Percentiles rank a stretch among this genome's conserved stretches.
phyloP scores from a whole-genome alignment of 169 alveolate genomes.

The Babesia divergens region DNA sequence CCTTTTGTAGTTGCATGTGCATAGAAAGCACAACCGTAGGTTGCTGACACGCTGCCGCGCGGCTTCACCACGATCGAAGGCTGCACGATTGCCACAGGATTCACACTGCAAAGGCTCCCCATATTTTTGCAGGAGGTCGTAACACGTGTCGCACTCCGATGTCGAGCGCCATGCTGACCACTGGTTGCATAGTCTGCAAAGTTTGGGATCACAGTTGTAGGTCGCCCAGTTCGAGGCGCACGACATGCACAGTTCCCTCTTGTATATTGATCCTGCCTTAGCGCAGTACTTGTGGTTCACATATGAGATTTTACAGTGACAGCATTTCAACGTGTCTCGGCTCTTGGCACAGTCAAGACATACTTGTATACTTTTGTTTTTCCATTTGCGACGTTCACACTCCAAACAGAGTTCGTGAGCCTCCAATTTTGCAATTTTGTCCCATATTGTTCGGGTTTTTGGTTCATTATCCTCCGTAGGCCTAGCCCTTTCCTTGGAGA shows the following conservation, averaged over 20 bases:
- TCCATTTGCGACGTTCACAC: slow-evolving; percentile 56
- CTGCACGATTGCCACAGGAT: slow-evolving; percentile 48
- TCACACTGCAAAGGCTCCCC: slow-evolving; percentile 58
- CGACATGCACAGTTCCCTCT: slow-evolving; percentile 39
- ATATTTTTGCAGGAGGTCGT: slow-evolving; percentile 24
- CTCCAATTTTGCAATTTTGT: slow-evolving; percentile 32
- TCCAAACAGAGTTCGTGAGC: slow-evolving; percentile 31
- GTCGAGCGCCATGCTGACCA: slow-evolving; percentile 67
- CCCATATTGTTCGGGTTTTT: slow-evolving; percentile 30
- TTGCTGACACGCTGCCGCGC: slow-evolving; percentile 34
- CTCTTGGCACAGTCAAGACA: slow-evolving; percentile 38
- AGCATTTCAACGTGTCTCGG: slow-evolving; percentile 25
- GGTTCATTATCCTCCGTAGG: background rate
- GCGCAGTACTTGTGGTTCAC: slow-evolving; percentile 53
- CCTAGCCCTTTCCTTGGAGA: background rate
- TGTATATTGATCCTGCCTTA: slow-evolving; percentile 47
- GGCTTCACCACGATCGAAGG: slow-evolving; percentile 54
- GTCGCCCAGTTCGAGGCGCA: slow-evolving; percentile 60
- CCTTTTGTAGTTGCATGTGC: slow-evolving; percentile 61
- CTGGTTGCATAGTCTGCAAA: slow-evolving; percentile 51
- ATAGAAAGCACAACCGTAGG: slow-evolving; percentile 55
- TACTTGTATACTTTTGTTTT: slow-evolving; percentile 29
- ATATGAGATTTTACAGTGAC: slow-evolving; percentile 50
- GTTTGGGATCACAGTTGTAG: slow-evolving; percentile 53
- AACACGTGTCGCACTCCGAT: slow-evolving; percentile 58